A percentile compares a stretch with the other conserved stretches of the same genome.
Evolutionary conservation across 768 basidiomycete species (phyloP).

Genomic region (Hericium erinaceus): DNA sequence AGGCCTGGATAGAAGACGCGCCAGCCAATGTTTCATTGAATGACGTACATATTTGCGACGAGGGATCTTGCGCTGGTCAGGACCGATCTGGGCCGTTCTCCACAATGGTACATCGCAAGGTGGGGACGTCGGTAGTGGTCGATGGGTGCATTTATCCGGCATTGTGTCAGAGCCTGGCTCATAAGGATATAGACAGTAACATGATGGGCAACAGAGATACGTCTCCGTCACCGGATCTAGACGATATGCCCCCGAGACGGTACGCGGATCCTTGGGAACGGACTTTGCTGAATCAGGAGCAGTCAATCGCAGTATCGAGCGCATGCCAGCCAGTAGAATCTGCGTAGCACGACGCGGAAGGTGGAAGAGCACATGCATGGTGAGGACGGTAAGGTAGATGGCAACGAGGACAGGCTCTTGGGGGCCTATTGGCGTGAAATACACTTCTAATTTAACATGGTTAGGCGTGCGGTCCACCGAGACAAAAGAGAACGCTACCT

Average conservation of each 20-base stretch:
- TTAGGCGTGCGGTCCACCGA: no score
- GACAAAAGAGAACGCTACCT: no score
- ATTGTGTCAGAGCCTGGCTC: not conserved
- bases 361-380: not conserved
- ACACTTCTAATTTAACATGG: no score
- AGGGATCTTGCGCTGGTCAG: not conserved
- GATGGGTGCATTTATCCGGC: not conserved
- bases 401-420: not conserved
- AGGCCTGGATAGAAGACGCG: not conserved
- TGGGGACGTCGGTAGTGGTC: not conserved
- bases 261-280: not conserved
- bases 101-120: not conserved
- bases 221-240: not conserved
- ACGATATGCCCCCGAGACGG: not conserved
- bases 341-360: not conserved
- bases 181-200: not conserved
- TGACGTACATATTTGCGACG: not conserved
- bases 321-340: not conserved
- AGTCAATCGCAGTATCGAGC: not conserved
- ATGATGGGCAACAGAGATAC: not conserved
- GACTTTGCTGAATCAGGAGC: no score
- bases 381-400: not conserved
- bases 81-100: not conserved
- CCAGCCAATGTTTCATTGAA: not conserved
- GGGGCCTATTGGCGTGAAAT: not conserved